Evolutionary conservation across 2,329 filamentous ascomycete genomes (phyloP), one percentile per base, ranked within the genome.

Genomic region (Lecanicillium sp.): DNA sequence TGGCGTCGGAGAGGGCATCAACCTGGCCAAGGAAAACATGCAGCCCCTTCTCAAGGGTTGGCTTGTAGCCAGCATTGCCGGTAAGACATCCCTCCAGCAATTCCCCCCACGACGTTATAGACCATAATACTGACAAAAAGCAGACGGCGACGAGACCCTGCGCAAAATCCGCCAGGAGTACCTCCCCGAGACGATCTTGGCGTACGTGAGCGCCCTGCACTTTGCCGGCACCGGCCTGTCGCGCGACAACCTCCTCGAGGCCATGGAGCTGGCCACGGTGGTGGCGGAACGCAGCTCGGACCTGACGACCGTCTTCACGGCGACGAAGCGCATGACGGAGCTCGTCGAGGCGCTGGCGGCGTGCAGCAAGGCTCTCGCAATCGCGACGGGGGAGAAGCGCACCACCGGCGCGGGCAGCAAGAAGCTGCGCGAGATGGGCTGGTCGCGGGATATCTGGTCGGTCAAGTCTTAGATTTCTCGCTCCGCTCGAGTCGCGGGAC

Each of bases 171-270:
- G 90, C 55, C 77, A 81, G 47, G 78, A 80, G 0, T 97, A 95
- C 65, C 74, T 98, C 3, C 90, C 93, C 2, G 90, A 96, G 62
- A 78, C 87, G 15, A 73, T 95, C 35, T 75, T 98, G 42, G 87
- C 86, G 3, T 96, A 93, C 63, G 81, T 93, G 61, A 84, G 79
- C 58, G 83, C 86, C 2, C 71, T 97, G 42, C 86, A 94, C 62
- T 86, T 86, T 60, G 85, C 86, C 0, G 89, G 88, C 3, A 83
- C 81, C 39, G 76, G 80, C 41, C 71, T 94, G 36, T 84, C 82
- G 38, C 82, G 89, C 36, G 87, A 91, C 50, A 79, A 85, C 55
- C 74, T 95, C 15, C 75, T 93, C 21, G 83, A 91, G 60, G 87
- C 84, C 58, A 91, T 98, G 86, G 87, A 95, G 51, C 72, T 98